Evolutionary conservation across 331 rosid species (phyloP).

Genomic region (Erythrophleum ivorense): DNA sequence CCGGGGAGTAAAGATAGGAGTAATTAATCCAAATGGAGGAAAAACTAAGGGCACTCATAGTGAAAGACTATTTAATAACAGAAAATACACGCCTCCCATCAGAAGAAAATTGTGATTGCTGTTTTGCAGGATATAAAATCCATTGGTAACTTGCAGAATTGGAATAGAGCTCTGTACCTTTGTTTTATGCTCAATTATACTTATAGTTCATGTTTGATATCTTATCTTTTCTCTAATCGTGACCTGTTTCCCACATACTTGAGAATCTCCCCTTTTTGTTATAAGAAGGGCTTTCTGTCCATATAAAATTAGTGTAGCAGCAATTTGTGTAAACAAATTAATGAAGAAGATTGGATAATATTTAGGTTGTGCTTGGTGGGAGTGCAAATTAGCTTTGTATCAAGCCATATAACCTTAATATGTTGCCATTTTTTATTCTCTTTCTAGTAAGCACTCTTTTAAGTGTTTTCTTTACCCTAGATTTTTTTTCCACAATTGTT

Average conservation of each 20-base stretch:
- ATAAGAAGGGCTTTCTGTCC: neutral
- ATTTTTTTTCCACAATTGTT: neutral
- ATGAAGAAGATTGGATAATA: neutral
- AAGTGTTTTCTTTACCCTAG: neutral
- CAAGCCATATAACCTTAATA: neutral
- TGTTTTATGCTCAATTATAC: neutral
- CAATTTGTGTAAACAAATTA: neutral
- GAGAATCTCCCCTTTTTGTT: neutral
- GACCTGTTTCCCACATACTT: neutral
- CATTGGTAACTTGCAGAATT: conserved; percentile 14
- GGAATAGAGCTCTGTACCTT: neutral
- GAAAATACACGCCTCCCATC: neutral
- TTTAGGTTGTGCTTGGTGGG: neutral
- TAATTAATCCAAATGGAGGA: conserved; percentile 7
- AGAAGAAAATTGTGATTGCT: conserved; percentile 15
- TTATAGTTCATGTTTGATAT: neutral
- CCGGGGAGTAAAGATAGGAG: neutral
- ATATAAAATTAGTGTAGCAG: neutral
- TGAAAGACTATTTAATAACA: conserved; percentile 17
- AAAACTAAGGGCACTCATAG: conserved; percentile 21
- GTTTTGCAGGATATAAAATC: conserved; percentile 22
- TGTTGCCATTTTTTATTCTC: neutral
- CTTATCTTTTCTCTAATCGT: neutral
- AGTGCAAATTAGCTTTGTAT: neutral
- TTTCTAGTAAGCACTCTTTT: neutral